Base-by-base conservation (phyloP, 164 flowering plant genomes). In the Magnolia kwangsiensis region DNA sequence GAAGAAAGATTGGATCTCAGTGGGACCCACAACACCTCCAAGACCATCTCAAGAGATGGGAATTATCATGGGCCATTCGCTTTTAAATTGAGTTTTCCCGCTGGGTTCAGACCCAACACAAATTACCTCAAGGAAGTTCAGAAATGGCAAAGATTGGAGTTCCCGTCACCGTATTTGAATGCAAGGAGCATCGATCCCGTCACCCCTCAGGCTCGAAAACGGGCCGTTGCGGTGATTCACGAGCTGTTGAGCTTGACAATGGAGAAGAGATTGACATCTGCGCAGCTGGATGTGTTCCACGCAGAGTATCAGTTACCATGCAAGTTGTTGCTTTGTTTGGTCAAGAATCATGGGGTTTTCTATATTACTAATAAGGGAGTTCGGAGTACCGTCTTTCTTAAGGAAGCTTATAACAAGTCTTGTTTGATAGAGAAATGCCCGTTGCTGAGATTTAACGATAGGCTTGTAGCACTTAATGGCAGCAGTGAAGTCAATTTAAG, bases 161-260 rank as follows among this genome's bases (percentile, higher is more conserved):
- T 94, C 74, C 98, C 97, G 72, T 96, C 99, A 63, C 99, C 99
- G 8, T 96, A 96, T 87, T 83, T 96, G 81, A 96, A 90, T 75
- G 93, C 94, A 0, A 88, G 94, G 85, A 90, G 87, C 77, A 86
- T 94, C 72, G 97, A 94, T 4, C 76, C 73, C 31, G 82, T 84
- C 1, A 90, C 90, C 71, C 97, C 93, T 20, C 88, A 88, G 77
- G 89, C 97, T 72, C 85, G 95, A 31, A 96, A 96, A 73, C 79
- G 98, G 23, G 89, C 87, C 9, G 96, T 94, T 45, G 97, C 90
- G 19, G 94, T 96, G 80, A 92, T 96, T 81, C 99, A 96, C 81
- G 99, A 96, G 84, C 83, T 96, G 24, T 90, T 96, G 31, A 91
- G 98, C 82, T 86, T 96, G 82, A 89, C 94, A 1, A 87, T 89